Evolutionary conservation across 2,329 filamentous ascomycete species (phyloP), one percentile per base, ranked within the genome.

Genomic region (Calonectria ilicicola): DNA sequence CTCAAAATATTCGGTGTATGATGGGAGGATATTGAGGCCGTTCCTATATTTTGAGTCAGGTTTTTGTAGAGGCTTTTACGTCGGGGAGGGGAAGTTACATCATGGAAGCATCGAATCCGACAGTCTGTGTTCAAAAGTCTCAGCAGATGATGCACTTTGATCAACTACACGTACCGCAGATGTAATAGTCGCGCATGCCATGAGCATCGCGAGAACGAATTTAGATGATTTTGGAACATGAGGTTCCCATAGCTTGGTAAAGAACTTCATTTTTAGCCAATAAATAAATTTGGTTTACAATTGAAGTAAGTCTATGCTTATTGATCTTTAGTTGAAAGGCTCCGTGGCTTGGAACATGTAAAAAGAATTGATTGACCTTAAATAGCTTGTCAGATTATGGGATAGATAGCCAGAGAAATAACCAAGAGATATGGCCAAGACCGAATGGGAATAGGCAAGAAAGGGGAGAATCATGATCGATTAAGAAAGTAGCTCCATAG

Each of bases 1-100:
- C 5, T 85, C 74, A 80, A 90, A 90, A 77, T 90, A 90, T 53
- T 88, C 83, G 0, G 84, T 86, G 77, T 90, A 90, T 1, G 84
- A 85, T 0, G 88, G 87, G 12, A 90, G 78, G 72, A 91, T 90
- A 72, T 89, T 89, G 47, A 91, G 83, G 0, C 87, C 88, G 68
- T 89, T 89, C 53, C 32, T 58, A 23, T 58, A 21, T 15, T 10
- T 17, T 4, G 38, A 10, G 6, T 3, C 15, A 26, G 23, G 32
- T 9, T 15, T 38, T 10, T 8, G n/a, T 2, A 6, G 19, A 12
- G 17, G 3, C 14, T 1, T 1, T 17, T 38, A 32, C 19, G 32
- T 1, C 2, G 15, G n/a, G 6, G n/a, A 14, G 8, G 32, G 26
- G 14, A 56, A 38, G 23, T 38, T 58, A 58, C 53, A 58, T 58